Evolutionary conservation across 1,284 basidiomycete species (phyloP), one percentile per base, ranked within the genome.

Genomic region (Mrakiaceae sp.): DNA sequence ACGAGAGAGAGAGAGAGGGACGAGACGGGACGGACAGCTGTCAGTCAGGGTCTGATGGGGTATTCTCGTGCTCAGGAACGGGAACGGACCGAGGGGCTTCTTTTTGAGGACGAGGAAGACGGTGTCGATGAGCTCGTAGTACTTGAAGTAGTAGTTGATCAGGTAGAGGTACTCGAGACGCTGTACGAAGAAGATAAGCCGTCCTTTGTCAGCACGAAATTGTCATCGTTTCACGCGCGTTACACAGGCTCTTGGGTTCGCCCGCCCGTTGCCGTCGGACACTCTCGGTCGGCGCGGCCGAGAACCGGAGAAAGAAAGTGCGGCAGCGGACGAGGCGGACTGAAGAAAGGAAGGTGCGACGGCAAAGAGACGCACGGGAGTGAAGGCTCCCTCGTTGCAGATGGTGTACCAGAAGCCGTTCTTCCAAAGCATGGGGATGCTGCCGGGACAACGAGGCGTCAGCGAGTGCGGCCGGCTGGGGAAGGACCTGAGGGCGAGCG

Each of bases 61-160:
- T 8, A 2, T n/a, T 9, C 16, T 40, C 53, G 44, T 3, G 39
- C 14, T 3, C 9, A 43, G 47, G 5, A 58, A 16, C 5, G n/a
- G 14, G 56, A 27, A 77, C 84, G 69, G 72, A 93, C 91, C 87
- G 63, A 98, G 81, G 43, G 91, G 90, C 79, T 98, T 97, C 83
- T 97, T 97, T 84, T 97, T 98, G 72, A 95, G 79, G n/a, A 90
- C 90, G 70, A 98, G 85, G 83, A 98, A 98, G 69, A 96, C 83
- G 5, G 95, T 97, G 81, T 98, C 95, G 68, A 95, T 76, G 66
- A 97, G 84, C 79, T 98, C 94, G 69, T 93, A 77, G 74, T 92
- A 93, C 77, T 95, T 93, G 84, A 95, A 90, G 78, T 87, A 91
- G 80, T 98, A 98, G 81, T 98, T 98, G 81, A 98, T 83, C 81